These are phyloP conservation scores for Limnomonas spitsbergensis DNA, from an alignment of 139 green algal species.

Conservation along the genomic window DNA sequence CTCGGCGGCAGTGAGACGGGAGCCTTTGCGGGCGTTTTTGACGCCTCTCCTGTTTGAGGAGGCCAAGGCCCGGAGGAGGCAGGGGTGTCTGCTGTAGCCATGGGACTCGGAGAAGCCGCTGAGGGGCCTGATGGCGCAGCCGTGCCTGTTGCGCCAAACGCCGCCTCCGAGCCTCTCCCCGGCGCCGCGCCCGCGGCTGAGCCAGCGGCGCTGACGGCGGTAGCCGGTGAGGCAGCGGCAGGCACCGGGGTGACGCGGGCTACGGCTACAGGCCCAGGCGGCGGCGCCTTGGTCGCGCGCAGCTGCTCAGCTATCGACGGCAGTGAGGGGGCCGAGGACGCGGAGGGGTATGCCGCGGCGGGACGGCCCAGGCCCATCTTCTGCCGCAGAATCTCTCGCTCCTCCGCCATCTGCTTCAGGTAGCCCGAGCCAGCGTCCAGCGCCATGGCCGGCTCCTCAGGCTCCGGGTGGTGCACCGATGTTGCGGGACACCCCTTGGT, in stretches of 20 bases:
- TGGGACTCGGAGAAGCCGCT: no score
- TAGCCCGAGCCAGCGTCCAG: conserved; percentile 35
- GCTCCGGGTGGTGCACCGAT: no score
- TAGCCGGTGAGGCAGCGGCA: background rate
- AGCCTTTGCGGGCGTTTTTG: no score
- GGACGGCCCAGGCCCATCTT: conserved; percentile 23
- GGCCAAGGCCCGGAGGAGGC: no score
- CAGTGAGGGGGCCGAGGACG: background rate
- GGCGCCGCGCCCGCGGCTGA: no score
- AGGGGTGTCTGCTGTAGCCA: no score
- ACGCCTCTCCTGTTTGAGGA: no score
- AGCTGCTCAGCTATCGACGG: background rate
- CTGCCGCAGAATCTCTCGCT: conserved; percentile 39
- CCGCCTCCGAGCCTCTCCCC: background rate
- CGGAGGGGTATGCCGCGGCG: background rate
- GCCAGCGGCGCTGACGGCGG: background rate
- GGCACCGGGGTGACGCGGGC: no score
- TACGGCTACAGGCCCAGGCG: no score
- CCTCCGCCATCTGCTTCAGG: conserved; percentile 24
- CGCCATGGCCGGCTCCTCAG: conserved; percentile 23
- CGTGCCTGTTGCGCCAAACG: no score
- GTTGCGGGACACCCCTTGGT: background rate
- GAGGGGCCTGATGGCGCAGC: no score
- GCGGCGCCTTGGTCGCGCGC: background rate
- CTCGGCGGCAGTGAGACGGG: no score